Conservation (phyloP, 306 rosid species). For the Comarum palustre region DNA sequence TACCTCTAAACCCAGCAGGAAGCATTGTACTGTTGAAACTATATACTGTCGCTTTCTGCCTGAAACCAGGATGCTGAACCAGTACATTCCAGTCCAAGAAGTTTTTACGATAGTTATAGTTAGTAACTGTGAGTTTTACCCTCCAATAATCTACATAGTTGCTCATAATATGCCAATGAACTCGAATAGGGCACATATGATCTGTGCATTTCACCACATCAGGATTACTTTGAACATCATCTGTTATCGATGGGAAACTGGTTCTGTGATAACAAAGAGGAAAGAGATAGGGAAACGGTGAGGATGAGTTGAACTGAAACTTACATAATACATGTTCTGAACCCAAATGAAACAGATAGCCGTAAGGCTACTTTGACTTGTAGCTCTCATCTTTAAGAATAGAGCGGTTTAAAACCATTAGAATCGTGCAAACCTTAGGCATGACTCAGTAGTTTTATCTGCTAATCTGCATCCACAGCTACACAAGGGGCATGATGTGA, state of each 20-base stretch:
- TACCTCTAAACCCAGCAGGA: constrained; percentile 59
- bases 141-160: constrained; percentile 70
- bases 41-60: constrained; percentile 35
- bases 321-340: background rate
- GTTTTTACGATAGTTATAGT: constrained; percentile 52
- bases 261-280: constrained; percentile 34
- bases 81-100: constrained; percentile 71
- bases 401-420: background rate
- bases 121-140: constrained; percentile 72
- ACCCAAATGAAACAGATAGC: background rate
- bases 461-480: constrained; percentile 69
- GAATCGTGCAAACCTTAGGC: constrained; percentile 43
- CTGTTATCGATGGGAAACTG: constrained; percentile 13
- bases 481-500: constrained; percentile 62
- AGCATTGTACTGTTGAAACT: constrained; percentile 67
- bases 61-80: constrained; percentile 70
- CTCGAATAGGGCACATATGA: constrained; percentile 78
- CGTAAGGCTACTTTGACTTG: background rate
- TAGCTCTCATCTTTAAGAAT: background rate
- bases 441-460: constrained; percentile 27
- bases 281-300: background rate
- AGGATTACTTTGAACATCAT: constrained; percentile 1
- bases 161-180: constrained; percentile 77
- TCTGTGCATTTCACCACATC: constrained; percentile 47
- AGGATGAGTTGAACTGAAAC: constrained; percentile 13